phyloP scores from a whole-genome alignment of 495 filamentous ascomycete genomes.

The Cenococcum geophilum region DNA sequence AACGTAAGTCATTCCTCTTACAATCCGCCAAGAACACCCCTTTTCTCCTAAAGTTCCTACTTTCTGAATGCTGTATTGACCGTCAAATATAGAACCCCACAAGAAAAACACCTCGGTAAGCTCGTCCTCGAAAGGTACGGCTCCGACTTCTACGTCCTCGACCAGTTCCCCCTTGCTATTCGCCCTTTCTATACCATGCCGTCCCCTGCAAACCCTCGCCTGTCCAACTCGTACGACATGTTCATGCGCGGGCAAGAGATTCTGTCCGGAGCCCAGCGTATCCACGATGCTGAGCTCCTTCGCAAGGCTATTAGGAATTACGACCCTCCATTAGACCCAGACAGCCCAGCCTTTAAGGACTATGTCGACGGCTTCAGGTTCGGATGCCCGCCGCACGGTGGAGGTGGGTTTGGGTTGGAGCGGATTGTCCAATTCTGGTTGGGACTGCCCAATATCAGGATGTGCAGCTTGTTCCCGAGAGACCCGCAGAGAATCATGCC shows the following conservation, averaged over 20 bases:
- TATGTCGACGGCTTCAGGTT: slow-evolving; percentile 77
- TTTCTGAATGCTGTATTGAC: slow-evolving; percentile 27
- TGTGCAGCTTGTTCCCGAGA: slow-evolving; percentile 72
- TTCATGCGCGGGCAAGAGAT: slow-evolving; percentile 93
- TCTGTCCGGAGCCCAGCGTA: slow-evolving; percentile 79
- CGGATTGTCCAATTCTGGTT: slow-evolving; percentile 85
- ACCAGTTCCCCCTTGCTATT: slow-evolving; percentile 81
- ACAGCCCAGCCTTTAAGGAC: slow-evolving; percentile 68
- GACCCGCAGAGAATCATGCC: slow-evolving; percentile 78
- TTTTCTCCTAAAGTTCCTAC: not conserved
- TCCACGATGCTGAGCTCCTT: slow-evolving; percentile 66
- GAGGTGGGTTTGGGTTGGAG: slow-evolving; percentile 83
- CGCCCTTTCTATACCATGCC: slow-evolving; percentile 89
- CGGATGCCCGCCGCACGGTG: slow-evolving; percentile 75
- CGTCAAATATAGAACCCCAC: slow-evolving; percentile 50
- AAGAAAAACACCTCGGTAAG: slow-evolving; percentile 86
- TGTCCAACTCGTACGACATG: slow-evolving; percentile 86
- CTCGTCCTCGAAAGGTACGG: slow-evolving; percentile 75
- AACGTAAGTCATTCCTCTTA: slow-evolving; percentile 43
- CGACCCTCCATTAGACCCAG: slow-evolving; percentile 60
- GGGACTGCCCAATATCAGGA: slow-evolving; percentile 71
- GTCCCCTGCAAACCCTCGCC: slow-evolving; percentile 52
- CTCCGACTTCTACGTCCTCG: slow-evolving; percentile 87
- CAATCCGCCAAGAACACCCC: no score
- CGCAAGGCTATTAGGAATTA: slow-evolving; percentile 62